phyloP scores from a whole-genome alignment of 2,329 filamentous ascomycete genomes.

The Cadophora gregata region DNA sequence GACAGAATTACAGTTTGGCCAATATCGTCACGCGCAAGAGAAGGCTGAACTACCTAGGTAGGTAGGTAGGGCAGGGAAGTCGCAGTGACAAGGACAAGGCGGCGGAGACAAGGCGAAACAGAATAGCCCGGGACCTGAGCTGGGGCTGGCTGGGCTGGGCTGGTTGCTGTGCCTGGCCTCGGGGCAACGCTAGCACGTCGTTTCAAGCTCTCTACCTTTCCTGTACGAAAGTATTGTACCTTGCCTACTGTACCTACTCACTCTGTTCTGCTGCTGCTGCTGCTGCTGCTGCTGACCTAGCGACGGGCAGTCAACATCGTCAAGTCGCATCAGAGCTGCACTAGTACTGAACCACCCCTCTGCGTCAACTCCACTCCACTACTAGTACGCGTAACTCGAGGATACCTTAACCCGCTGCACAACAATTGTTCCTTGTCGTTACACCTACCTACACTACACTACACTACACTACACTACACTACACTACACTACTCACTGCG shows the following conservation, averaged over 20 bases:
- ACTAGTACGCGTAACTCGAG: background rate
- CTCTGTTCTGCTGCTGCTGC: too few species aligned
- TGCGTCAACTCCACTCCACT: background rate
- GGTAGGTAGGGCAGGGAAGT: too few species aligned
- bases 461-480: background rate
- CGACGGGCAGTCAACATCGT: conserved; percentile 13
- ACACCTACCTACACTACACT: background rate
- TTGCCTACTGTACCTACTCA: too few species aligned
- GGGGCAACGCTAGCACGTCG: background rate
- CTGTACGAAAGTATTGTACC: background rate
- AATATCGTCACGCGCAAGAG: conserved; percentile 2
- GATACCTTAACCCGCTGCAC: conserved; percentile 6
- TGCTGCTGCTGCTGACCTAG: background rate
- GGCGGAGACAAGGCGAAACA: background rate
- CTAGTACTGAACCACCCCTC: background rate
- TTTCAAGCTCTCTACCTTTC: background rate
- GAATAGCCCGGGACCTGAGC: background rate
- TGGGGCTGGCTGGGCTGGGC: background rate
- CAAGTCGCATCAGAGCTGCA: conserved; percentile 8
- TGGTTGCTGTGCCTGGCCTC: background rate
- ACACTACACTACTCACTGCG: background rate
- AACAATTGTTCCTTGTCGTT: conserved; percentile 10
- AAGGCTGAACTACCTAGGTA: conserved; percentile 9
- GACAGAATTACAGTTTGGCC: background rate
- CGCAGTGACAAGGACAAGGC: background rate